Percentiles rank a stretch among this genome's conserved stretches.
phyloP scores from a whole-genome alignment of 352 stramenopile species.

The Phytopythium chamaehyphon region DNA sequence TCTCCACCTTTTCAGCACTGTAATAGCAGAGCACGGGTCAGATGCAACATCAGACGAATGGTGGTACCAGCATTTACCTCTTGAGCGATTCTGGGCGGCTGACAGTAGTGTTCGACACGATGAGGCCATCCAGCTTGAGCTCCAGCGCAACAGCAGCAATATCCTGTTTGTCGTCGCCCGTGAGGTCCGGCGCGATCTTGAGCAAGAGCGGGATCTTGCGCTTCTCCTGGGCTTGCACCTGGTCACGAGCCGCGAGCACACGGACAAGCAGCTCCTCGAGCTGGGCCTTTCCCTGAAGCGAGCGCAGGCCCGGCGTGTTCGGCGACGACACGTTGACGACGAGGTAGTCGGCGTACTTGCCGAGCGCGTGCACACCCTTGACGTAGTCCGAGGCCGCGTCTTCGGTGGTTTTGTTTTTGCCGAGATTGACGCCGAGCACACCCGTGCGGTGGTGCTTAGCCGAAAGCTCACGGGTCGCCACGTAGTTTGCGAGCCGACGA shows the following conservation, averaged over 20 bases:
- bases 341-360: conserved; percentile 95
- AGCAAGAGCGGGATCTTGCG: conserved; percentile 91
- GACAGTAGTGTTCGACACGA: conserved; percentile 98
- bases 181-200: conserved; percentile 98
- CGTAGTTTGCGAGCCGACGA: conserved; percentile 60
- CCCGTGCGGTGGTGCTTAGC: conserved; percentile 46
- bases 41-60: neutral
- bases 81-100: conserved; percentile 79
- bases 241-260: conserved; percentile 65
- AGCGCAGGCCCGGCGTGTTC: conserved; percentile 91
- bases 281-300: conserved; percentile 75
- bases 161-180: conserved; percentile 91
- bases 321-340: conserved; percentile 98
- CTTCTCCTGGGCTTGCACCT: conserved; percentile 47
- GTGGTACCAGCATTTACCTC: conserved; percentile 24
- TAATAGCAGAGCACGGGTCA: neutral
- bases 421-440: conserved; percentile 95
- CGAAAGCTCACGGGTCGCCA: conserved; percentile 20
- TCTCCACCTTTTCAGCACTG: conserved; percentile 72
- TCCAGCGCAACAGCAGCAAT: conserved; percentile 86
- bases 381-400: conserved; percentile 88
- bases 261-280: conserved; percentile 73
- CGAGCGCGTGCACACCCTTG: conserved; percentile 87
- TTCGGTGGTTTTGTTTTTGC: conserved; percentile 96
- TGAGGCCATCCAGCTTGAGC: conserved; percentile 57